These are phyloP conservation scores for Fistulina hepatica DNA, from an alignment of 1,284 basidiomycete species.

Conservation along the genomic window DNA sequence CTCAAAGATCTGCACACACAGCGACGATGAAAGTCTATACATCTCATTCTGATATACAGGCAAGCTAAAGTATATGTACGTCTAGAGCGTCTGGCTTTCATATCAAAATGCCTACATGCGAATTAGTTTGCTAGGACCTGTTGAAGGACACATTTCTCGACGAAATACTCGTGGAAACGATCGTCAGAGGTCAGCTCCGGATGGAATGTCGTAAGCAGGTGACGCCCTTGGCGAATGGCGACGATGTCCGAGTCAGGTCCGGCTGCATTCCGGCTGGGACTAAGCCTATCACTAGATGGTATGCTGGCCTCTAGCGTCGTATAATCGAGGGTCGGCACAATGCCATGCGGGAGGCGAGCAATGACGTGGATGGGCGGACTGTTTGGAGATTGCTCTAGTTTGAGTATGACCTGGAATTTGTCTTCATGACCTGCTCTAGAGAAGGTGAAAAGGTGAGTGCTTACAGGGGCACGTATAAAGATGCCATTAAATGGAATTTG, in stretches of 20 bases:
- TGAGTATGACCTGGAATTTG: constrained; percentile 45
- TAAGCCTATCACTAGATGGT: constrained; percentile 23
- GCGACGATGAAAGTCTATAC: no score
- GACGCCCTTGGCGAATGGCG: constrained; percentile 75
- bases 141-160: constrained; percentile 49
- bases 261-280: constrained; percentile 23
- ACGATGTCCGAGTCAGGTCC: constrained; percentile 70
- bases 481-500: constrained; percentile 70
- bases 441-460: constrained; percentile 20
- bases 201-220: constrained; percentile 89
- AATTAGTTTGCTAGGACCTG: constrained; percentile 2
- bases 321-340: no score
- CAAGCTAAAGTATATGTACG: no score
- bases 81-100: no score
- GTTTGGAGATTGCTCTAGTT: constrained; percentile 31
- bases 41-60: no score
- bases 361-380: constrained; percentile 54
- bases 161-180: constrained; percentile 84
- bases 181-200: constrained; percentile 86
- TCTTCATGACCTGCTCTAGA: constrained; percentile 11
- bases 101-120: no score
- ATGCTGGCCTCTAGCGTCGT: no score
- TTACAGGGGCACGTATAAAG: constrained; percentile 91
- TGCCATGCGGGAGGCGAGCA: constrained; percentile 56
- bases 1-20: no score